A percentile compares a stretch with the other conserved stretches of the same genome.
Evolutionary conservation across 192 early-diverging fungal genomes (phyloP).

Genomic region (Gonapodya sp.): DNA sequence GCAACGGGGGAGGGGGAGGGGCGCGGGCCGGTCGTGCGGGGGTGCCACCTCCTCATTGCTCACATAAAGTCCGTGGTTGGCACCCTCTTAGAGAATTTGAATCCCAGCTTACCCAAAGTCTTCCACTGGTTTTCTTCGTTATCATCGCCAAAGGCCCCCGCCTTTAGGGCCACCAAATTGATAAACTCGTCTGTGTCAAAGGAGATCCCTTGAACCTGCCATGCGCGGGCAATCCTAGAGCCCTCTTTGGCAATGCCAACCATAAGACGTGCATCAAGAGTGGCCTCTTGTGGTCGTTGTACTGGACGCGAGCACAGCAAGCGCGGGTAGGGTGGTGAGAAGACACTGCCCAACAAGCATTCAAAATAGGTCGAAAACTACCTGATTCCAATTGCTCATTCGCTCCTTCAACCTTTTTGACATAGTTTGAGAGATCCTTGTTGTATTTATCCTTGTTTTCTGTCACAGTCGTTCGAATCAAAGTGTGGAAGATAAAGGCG

Average conservation of each 20-base stretch:
- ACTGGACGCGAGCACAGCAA: slow-evolving; percentile 36
- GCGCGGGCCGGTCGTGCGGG: not conserved
- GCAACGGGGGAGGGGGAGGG: not conserved
- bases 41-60: slow-evolving; percentile 23
- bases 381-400: not conserved
- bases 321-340: not conserved
- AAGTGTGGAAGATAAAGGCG: no score
- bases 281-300: slow-evolving; percentile 70
- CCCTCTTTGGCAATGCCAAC: slow-evolving; percentile 63
- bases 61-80: slow-evolving; percentile 74
- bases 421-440: not conserved
- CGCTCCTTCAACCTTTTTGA: not conserved
- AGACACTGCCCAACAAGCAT: no score
- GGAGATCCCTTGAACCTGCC: slow-evolving; percentile 60
- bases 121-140: slow-evolving; percentile 51
- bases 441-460: not conserved
- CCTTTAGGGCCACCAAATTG: slow-evolving; percentile 12
- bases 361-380: not conserved
- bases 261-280: slow-evolving; percentile 76
- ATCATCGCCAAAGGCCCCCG: slow-evolving; percentile 26
- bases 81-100: slow-evolving; percentile 36
- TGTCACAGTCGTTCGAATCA: not conserved
- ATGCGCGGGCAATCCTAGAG: slow-evolving; percentile 63
- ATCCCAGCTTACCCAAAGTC: slow-evolving; percentile 40
- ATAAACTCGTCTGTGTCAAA: slow-evolving; percentile 76